These are phyloP conservation scores for Gossypium gossypioides DNA, from an alignment of 441 rosid genomes.

Conservation along the genomic window DNA sequence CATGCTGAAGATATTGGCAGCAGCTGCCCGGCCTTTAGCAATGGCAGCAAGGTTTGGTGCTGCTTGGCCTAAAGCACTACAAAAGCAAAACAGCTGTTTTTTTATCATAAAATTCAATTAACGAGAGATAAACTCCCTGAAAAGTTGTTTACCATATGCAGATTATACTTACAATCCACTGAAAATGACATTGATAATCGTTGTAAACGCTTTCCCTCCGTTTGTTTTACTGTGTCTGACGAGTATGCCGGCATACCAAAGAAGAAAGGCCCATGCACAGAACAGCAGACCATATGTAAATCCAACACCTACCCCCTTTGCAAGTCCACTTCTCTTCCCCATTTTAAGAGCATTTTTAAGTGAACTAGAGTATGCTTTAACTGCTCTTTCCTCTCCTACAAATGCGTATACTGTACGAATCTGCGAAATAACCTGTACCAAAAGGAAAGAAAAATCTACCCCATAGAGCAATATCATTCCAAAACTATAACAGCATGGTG, in stretches of 20 bases:
- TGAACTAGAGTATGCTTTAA: slow-evolving; percentile 42
- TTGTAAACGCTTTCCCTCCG: slow-evolving; percentile 77
- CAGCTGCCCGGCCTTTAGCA: slow-evolving; percentile 64
- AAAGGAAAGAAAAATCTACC: background rate
- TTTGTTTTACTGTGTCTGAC: slow-evolving; percentile 55
- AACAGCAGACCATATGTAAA: slow-evolving; percentile 55
- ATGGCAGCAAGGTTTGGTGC: slow-evolving; percentile 70
- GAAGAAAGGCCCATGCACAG: slow-evolving; percentile 66
- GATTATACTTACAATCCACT: slow-evolving; percentile 66
- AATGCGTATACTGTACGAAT: slow-evolving; percentile 67
- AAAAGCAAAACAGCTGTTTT: slow-evolving; percentile 12
- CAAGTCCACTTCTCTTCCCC: slow-evolving; percentile 57
- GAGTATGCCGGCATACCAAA: slow-evolving; percentile 72
- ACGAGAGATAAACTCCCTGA: background rate
- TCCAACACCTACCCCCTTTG: slow-evolving; percentile 75
- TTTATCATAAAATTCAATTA: slow-evolving; percentile 9
- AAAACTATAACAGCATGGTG: background rate
- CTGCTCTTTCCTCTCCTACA: slow-evolving; percentile 65
- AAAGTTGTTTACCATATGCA: background rate
- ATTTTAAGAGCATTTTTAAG: slow-evolving; percentile 46
- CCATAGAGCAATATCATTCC: background rate
- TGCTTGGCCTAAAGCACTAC: slow-evolving; percentile 74
- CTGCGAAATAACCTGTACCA: slow-evolving; percentile 52
- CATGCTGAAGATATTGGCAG: slow-evolving; percentile 54
- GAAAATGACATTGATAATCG: slow-evolving; percentile 65